Base-by-base conservation (phyloP, 306 rosid genomes). In the Hippophae rhamnoides region DNA sequence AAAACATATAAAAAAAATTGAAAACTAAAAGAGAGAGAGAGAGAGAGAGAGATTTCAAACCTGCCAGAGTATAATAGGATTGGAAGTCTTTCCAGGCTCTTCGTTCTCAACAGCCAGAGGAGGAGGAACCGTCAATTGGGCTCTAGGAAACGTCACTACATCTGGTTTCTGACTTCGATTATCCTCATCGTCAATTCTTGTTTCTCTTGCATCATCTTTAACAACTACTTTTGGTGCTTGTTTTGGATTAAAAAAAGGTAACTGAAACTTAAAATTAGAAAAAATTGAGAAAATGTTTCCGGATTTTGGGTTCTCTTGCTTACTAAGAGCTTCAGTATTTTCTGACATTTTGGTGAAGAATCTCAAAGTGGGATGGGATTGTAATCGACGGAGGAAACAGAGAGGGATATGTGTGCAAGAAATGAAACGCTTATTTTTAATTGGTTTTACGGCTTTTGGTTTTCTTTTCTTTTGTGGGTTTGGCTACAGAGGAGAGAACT, bases 1-100 rank as follows among this genome's bases (percentile, higher is more conserved):
- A 41, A 18, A 18, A 18, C 23, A 54, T 38, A 14, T 10, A 23
- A 0, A 18, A 18, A 5, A 18, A 41, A 25, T 11, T 8, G 8
- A 1, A 8, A 40, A 41, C 23, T 18, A 1, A 18, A 18, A 18
- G 23, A 18, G 23, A 18, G 23, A 18, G 1, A 18, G 23, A 18
- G 23, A 18, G 41, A 7, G 12, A 3, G 8, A 47, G 42, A 25
- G 43, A 10, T 3, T 9, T 18, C 41, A 41, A 44, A 82, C 98
- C 99, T 92, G 99, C 86, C 89, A 92, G 42, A 83, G 51, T 2
- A 88, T 58, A n/a, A 78, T 10, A 13, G 99, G 95, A 70, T 85
- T 80, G 61, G 95, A 76, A 69, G 95, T 82, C 74, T 72, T 85
- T 18, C 57, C 12, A 50, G 87, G 10, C 43, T 61, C 73, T 3